phyloP scores from a whole-genome alignment of 495 filamentous ascomycete species.

The Lindgomyces ingoldianus region DNA sequence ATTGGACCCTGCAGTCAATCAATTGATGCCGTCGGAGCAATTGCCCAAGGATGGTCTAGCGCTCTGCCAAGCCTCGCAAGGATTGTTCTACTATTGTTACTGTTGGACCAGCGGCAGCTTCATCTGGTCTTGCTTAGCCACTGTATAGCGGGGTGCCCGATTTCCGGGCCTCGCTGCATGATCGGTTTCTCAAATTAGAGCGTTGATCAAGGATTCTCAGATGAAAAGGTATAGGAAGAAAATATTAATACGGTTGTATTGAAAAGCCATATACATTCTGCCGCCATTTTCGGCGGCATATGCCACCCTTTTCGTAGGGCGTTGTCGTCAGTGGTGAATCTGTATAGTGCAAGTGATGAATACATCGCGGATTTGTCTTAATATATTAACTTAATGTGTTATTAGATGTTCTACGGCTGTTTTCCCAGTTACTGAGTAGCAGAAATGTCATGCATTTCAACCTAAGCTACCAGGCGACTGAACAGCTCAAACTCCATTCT shows the following conservation, averaged over 20 bases:
- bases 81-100: too few species aligned
- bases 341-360: constrained; percentile 7
- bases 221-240: not conserved
- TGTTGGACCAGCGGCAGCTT: not conserved
- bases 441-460: too few species aligned
- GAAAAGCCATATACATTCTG: constrained; percentile 11
- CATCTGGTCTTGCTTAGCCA: not conserved
- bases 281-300: constrained; percentile 18
- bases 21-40: too few species aligned
- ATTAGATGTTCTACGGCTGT: not conserved
- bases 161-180: not conserved
- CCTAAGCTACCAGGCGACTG: too few species aligned
- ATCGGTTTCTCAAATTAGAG: not conserved
- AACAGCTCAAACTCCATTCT: too few species aligned
- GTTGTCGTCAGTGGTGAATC: constrained; percentile 16
- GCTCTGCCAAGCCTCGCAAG: too few species aligned
- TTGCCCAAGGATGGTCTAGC: too few species aligned
- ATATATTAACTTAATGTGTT: not conserved
- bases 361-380: not conserved
- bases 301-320: constrained; percentile 20
- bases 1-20: not conserved
- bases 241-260: constrained; percentile 9
- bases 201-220: not conserved
- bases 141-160: not conserved
- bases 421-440: not conserved